Evolutionary conservation across 306 rosid species (phyloP).

Genomic region (Mucuna pruriens): DNA sequence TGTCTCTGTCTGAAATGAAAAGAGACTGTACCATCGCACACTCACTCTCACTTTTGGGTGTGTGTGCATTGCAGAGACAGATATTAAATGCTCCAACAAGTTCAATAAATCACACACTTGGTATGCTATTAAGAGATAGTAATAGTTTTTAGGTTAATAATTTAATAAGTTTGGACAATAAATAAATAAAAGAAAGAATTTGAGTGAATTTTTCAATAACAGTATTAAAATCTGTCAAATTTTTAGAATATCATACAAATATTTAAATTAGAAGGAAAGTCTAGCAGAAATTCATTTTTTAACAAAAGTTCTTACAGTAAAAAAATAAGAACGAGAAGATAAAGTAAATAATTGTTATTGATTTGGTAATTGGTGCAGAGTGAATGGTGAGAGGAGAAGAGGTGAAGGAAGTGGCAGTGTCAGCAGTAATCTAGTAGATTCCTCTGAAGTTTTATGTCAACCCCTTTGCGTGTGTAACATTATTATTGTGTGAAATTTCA

Average conservation of each 20-base stretch:
- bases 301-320: no score
- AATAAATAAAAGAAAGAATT: no score
- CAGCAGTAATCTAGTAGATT: neutral
- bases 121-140: no score
- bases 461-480: conserved; percentile 1
- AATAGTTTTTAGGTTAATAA: neutral
- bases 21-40: conserved; percentile 11
- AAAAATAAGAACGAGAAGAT: neutral
- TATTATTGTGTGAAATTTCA: neutral
- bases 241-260: no score
- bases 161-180: neutral
- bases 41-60: conserved; percentile 34
- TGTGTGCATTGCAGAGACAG: neutral
- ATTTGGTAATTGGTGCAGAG: neutral
- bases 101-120: no score
- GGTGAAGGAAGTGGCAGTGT: neutral
- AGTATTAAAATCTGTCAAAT: neutral
- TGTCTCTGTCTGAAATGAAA: conserved; percentile 16
- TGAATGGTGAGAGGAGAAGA: neutral
- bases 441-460: conserved; percentile 3
- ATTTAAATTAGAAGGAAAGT: no score
- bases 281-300: no score
- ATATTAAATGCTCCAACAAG: no score
- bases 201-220: neutral
- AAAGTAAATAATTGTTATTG: neutral